Evolutionary conservation across 2,329 filamentous ascomycete genomes (phyloP).

Genomic region (Cladophialophora carrionii): DNA sequence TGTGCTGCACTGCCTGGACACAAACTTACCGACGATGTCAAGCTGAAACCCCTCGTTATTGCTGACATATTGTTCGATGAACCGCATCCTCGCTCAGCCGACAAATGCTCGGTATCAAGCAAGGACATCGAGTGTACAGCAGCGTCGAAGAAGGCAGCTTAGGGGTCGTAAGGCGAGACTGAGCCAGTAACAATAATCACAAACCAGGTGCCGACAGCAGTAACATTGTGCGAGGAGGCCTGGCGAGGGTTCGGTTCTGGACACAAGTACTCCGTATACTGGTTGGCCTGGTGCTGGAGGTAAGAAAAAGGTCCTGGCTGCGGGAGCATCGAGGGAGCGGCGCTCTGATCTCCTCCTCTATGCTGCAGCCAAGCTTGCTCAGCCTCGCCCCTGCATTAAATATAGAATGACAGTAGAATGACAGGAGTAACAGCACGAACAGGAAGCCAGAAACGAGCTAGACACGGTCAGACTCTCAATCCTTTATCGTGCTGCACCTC

Average conservation of each 20-base stretch:
- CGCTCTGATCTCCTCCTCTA: neutral
- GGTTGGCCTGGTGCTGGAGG: conserved; percentile 7
- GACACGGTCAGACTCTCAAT: neutral
- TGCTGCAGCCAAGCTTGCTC: conserved; percentile 12
- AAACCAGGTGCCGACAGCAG: neutral
- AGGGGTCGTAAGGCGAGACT: neutral
- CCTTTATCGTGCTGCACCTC: neutral
- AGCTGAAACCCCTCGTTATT: conserved; percentile 50
- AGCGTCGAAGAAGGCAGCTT: neutral
- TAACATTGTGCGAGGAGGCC: neutral
- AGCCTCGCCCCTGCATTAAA: conserved; percentile 10
- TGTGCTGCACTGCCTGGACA: too few species aligned
- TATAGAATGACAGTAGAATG: neutral
- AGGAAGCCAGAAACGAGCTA: neutral
- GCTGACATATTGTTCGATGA: conserved; percentile 29
- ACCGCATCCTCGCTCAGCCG: conserved; percentile 24
- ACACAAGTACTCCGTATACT: neutral
- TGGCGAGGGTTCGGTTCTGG: neutral
- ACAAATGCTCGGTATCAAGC: neutral
- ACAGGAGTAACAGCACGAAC: neutral
- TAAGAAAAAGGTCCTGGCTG: neutral
- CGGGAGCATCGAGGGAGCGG: neutral
- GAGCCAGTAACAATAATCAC: neutral
- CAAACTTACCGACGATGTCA: conserved; percentile 54
- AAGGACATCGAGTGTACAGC: neutral